Evolutionary conservation across 345 rosid species (phyloP), one percentile per base, ranked within the genome.

Genomic region (Brassica carinata): DNA sequence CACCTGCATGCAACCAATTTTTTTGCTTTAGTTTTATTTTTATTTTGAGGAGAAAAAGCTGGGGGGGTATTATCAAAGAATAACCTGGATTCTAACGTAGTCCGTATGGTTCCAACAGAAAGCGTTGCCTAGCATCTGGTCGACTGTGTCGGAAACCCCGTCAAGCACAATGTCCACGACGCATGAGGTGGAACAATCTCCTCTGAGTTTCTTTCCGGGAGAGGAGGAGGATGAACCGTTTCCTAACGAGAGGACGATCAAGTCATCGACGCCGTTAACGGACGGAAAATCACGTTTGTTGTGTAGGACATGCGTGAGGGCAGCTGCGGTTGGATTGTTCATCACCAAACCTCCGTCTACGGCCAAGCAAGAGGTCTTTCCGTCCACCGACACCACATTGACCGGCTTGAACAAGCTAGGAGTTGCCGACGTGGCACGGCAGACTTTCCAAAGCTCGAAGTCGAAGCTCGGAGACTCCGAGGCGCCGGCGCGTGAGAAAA

Each of bases 401-500:
- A 91, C 92, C 53, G 99, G 98, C 80, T 88, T 91, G 90, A 91
- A 96, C 23, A 84, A 83, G 85, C 92, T 77, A 0, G 99, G 99
- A 0, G 94, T 90, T 1, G 98, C 97, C 27, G 94, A 84, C 34
- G 99, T 91, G 81, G 99, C 98, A 38, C 93, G 96, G 80, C 96
- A 93, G 34, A 89, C 96, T 83, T 88, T 88, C 96, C 96, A 93
- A 30, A 93, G 94, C 66, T 89, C 97, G 80, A 96, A 96, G 85
- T 96, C 86, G 83, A 91, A 96, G 87, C 97, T 91, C 0, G 90
- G 86, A 2, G 98, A 91, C 85, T 91, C 97, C 7, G 90, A 84
- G 23, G 98, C 98, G 88, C 89, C 99, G 83, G 98, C 97, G 69
- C 96, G 89, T 65, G 99, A 96, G 89, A 96, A 96, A 62, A 96